Conservation (phyloP, 108 stramenopile species). For the Licmophora abbreviata region DNA sequence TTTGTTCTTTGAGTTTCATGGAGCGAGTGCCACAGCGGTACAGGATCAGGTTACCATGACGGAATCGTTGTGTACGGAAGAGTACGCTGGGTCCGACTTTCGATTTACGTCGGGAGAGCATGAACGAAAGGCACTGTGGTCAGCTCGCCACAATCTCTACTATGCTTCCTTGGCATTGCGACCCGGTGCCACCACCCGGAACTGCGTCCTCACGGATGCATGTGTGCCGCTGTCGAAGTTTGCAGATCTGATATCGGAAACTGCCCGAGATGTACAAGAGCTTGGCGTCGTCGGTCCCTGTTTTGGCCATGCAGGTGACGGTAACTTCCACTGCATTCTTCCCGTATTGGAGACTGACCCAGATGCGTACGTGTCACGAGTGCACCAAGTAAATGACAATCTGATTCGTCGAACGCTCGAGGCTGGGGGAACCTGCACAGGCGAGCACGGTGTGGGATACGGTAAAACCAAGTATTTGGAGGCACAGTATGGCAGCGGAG, state of each 20-base stretch:
- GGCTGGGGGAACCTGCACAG: slow-evolving; percentile 93
- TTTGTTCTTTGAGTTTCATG: slow-evolving; percentile 81
- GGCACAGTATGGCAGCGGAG: slow-evolving; percentile 75
- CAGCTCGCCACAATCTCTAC: slow-evolving; percentile 78
- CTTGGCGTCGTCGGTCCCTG: slow-evolving; percentile 72
- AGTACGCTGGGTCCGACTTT: slow-evolving; percentile 50
- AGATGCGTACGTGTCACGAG: slow-evolving; percentile 52
- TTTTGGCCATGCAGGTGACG: slow-evolving; percentile 97
- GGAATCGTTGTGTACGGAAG: slow-evolving; percentile 35
- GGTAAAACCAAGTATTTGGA: slow-evolving; percentile 85
- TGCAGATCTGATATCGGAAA: slow-evolving; percentile 68
- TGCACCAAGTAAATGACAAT: slow-evolving; percentile 52
- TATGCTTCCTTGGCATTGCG: slow-evolving; percentile 68
- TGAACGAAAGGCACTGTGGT: slow-evolving; percentile 75
- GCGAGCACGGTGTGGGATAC: slow-evolving; percentile 94
- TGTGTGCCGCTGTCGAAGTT: slow-evolving; percentile 91
- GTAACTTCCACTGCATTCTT: slow-evolving; percentile 93
- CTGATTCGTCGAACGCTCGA: slow-evolving; percentile 55
- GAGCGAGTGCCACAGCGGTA: slow-evolving; percentile 29
- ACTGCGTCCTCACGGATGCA: slow-evolving; percentile 77
- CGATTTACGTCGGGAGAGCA: slow-evolving; percentile 37
- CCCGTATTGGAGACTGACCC: slow-evolving; percentile 59
- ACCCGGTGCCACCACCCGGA: slow-evolving; percentile 35
- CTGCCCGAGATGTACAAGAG: slow-evolving; percentile 52
- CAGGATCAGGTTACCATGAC: slow-evolving; percentile 39